Percentiles rank a stretch among this genome's conserved stretches.
phyloP scores from a whole-genome alignment of 805 yeast species.

The Saturnispora serradocipensis region DNA sequence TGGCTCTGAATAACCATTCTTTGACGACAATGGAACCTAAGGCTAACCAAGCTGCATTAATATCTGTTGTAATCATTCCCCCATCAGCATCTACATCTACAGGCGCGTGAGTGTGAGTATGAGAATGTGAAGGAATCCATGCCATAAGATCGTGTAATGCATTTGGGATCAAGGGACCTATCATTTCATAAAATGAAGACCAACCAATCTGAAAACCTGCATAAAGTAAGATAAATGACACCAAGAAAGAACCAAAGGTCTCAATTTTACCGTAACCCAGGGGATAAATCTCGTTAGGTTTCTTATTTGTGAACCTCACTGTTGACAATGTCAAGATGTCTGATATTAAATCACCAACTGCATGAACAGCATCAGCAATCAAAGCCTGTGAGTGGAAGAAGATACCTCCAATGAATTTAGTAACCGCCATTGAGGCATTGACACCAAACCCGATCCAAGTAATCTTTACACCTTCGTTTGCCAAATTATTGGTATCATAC shows the following conservation, averaged over 20 bases:
- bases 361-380: conserved; percentile 91
- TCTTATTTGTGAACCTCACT: conserved; percentile 61
- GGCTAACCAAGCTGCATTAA: conserved; percentile 96
- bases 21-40: conserved; percentile 78
- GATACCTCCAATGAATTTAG: conserved; percentile 84
- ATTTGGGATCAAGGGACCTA: conserved; percentile 61
- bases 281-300: conserved; percentile 58
- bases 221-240: conserved; percentile 67
- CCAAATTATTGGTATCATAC: conserved; percentile 34
- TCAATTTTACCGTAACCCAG: conserved; percentile 90
- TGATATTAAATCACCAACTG: conserved; percentile 80
- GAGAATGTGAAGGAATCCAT: conserved; percentile 43
- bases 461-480: conserved; percentile 83
- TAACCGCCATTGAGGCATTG: conserved; percentile 76
- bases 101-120: conserved; percentile 33
- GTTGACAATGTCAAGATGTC: conserved; percentile 86
- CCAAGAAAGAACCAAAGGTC: conserved; percentile 84
- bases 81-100: conserved; percentile 17
- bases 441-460: conserved; percentile 86
- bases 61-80: conserved; percentile 41
- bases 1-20: conserved; percentile 80
- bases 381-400: conserved; percentile 92
- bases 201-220: conserved; percentile 92
- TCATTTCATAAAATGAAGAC: conserved; percentile 61
- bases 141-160: conserved; percentile 46